phyloP scores from a whole-genome alignment of 2,329 filamentous ascomycete genomes.

The Aspergillus fumigatus region DNA sequence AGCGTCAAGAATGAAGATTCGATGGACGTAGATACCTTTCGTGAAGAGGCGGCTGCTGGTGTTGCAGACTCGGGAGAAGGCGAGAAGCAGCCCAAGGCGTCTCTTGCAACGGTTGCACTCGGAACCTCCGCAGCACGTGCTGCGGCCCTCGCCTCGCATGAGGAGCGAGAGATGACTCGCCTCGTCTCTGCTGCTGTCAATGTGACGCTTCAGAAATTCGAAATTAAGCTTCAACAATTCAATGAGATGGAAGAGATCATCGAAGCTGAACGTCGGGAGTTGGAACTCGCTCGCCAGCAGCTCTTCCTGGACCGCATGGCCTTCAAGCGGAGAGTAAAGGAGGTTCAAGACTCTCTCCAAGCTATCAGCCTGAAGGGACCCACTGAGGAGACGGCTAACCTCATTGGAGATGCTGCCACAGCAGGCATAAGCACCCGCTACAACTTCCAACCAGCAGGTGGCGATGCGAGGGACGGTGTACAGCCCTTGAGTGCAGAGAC shows the following conservation, averaged over 20 bases:
- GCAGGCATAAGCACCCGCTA: slow-evolving; percentile 36
- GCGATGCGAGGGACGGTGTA: slow-evolving; percentile 25
- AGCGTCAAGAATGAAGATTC: slow-evolving; percentile 52
- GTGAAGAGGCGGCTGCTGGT: slow-evolving; percentile 24
- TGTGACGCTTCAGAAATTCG: slow-evolving; percentile 88
- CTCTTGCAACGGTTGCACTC: slow-evolving; percentile 69
- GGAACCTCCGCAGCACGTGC: slow-evolving; percentile 81
- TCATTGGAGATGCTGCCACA: slow-evolving; percentile 32
- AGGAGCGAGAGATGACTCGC: slow-evolving; percentile 93
- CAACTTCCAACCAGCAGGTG: slow-evolving; percentile 36
- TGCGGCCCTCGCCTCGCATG: slow-evolving; percentile 84
- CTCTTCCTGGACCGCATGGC: slow-evolving; percentile 87
- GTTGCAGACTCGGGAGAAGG: slow-evolving; percentile 44
- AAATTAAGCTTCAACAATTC: slow-evolving; percentile 94
- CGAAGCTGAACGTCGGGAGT: slow-evolving; percentile 84
- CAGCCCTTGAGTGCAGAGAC: slow-evolving; percentile 39
- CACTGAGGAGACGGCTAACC: slow-evolving; percentile 37
- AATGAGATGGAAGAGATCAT: slow-evolving; percentile 91
- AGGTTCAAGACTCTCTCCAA: slow-evolving; percentile 69
- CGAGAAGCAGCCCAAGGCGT: slow-evolving; percentile 45
- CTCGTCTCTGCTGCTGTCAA: slow-evolving; percentile 91
- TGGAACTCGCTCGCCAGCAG: slow-evolving; percentile 87
- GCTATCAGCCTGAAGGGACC: slow-evolving; percentile 39
- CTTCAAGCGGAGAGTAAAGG: slow-evolving; percentile 81
- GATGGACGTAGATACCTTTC: slow-evolving; percentile 53